phyloP scores from a whole-genome alignment of 148 eudicot species.

The Spergularia bocconei region DNA sequence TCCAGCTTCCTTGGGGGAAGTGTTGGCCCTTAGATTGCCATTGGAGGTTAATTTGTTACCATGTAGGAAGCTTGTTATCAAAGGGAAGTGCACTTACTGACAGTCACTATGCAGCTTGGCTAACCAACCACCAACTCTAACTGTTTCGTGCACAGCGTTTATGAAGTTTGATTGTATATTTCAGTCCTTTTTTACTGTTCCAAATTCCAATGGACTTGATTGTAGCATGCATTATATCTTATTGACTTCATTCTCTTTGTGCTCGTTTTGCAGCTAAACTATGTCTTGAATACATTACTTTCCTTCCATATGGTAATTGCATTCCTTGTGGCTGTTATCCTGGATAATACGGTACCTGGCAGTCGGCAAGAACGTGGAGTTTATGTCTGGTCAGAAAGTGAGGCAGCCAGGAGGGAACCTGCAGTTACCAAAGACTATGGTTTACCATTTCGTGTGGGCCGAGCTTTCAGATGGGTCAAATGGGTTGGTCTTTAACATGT shows the following conservation, averaged over 20 bases:
- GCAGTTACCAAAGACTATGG: constrained; percentile 85
- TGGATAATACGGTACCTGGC: constrained; percentile 96
- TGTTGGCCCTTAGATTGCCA: too few species aligned
- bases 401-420: constrained; percentile 86
- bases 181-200: background rate
- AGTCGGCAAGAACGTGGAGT: constrained; percentile 89
- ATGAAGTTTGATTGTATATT: too few species aligned
- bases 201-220: background rate
- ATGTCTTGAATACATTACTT: constrained; percentile 69
- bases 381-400: constrained; percentile 89
- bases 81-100: too few species aligned
- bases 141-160: too few species aligned
- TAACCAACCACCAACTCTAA: too few species aligned
- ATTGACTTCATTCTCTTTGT: background rate
- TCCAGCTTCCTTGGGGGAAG: too few species aligned
- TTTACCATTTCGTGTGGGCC: constrained; percentile 82
- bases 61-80: too few species aligned
- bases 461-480: constrained; percentile 91
- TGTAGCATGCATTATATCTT: background rate
- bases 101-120: too few species aligned
- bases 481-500: constrained; percentile 74
- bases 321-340: constrained; percentile 73
- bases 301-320: constrained; percentile 96
- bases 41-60: too few species aligned
- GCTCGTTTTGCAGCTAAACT: constrained; percentile 66